Evolutionary conservation across 495 filamentous ascomycete genomes (phyloP).

Genomic region (Cercophora newfieldiana): DNA sequence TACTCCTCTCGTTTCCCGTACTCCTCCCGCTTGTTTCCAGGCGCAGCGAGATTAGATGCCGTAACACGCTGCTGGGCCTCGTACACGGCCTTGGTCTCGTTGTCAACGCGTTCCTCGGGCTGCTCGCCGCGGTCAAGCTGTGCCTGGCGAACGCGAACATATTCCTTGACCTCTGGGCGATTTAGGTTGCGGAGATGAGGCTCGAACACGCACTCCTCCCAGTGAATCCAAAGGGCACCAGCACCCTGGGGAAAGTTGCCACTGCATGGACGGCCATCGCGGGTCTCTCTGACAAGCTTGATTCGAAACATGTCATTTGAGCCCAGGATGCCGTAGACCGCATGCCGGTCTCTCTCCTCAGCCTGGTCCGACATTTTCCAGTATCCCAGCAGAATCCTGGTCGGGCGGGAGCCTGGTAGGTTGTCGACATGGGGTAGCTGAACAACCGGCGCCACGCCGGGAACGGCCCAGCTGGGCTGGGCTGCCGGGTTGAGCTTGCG

Average conservation of each 20-base stretch:
- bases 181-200: conserved; percentile 44
- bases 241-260: conserved; percentile 54
- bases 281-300: conserved; percentile 51
- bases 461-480: background rate
- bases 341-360: conserved; percentile 46
- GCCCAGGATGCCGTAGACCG: conserved; percentile 53
- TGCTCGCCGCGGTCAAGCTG: conserved; percentile 50
- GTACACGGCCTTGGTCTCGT: conserved; percentile 49
- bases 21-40: conserved; percentile 14
- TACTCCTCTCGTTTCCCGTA: background rate
- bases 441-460: background rate
- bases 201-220: conserved; percentile 54
- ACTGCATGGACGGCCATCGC: conserved; percentile 47
- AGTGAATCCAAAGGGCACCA: conserved; percentile 55
- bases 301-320: conserved; percentile 56
- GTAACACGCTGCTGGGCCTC: conserved; percentile 46
- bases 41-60: background rate
- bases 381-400: conserved; percentile 50
- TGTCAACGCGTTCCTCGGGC: conserved; percentile 43
- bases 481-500: conserved; percentile 28
- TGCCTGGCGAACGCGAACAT: conserved; percentile 50
- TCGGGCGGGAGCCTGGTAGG: conserved; percentile 41
- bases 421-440: conserved; percentile 2
- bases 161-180: conserved; percentile 55
- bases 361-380: conserved; percentile 48